Conservation (phyloP, 306 rosid genomes). For the Pterocarpus santalinus region DNA sequence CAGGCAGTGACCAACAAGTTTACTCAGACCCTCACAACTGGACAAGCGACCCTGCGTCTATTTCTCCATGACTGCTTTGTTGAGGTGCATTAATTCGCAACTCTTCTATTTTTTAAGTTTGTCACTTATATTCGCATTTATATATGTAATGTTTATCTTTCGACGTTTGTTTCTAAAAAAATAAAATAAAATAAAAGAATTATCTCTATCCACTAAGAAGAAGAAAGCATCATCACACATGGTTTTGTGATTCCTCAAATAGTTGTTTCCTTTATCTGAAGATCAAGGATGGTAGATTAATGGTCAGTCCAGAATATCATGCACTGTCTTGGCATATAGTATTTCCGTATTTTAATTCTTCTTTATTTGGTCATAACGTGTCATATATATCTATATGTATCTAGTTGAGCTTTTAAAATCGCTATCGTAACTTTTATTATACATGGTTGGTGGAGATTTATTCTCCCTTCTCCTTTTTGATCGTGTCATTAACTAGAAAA, state of each 20-base stretch:
- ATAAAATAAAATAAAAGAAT: too few species aligned
- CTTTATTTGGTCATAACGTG: neutral
- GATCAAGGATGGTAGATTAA: neutral
- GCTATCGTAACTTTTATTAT: conserved; percentile 4
- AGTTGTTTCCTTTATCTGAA: neutral
- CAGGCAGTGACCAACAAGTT: conserved; percentile 75
- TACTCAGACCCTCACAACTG: conserved; percentile 60
- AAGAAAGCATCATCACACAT: too few species aligned
- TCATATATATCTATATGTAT: neutral
- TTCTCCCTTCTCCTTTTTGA: neutral
- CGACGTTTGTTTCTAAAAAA: neutral
- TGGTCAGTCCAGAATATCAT: neutral
- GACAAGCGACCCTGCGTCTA: conserved; percentile 79
- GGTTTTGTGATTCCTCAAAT: neutral
- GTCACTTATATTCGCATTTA: neutral
- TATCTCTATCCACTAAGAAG: too few species aligned
- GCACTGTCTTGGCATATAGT: neutral
- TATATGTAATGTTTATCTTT: neutral
- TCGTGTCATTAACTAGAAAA: conserved; percentile 7
- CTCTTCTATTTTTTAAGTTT: neutral
- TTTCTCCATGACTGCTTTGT: conserved; percentile 91
- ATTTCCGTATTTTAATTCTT: neutral
- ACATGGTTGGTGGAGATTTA: conserved; percentile 30
- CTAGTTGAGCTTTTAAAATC: neutral
- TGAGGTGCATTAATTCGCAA: conserved; percentile 55